phyloP scores from a whole-genome alignment of 1,139 yeast genomes.

The Wickerhamiella pararugosa region DNA sequence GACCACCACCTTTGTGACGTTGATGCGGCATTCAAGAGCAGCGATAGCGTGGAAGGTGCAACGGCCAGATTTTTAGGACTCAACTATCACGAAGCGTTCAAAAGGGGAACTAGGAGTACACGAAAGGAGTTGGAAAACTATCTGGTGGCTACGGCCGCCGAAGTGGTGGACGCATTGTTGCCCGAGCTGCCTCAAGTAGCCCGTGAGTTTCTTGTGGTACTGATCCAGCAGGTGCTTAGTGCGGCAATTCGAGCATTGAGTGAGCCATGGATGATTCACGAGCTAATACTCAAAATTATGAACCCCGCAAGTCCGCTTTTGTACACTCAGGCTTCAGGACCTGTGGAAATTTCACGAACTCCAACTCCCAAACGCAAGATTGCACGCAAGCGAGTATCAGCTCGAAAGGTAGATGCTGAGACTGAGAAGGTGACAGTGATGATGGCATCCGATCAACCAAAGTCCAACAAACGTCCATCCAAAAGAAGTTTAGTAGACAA shows the following conservation, averaged over 20 bases:
- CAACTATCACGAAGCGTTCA: conserved; percentile 38
- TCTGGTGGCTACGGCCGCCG: conserved; percentile 24
- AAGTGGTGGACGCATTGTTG: conserved; percentile 24
- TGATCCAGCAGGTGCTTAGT: conserved; percentile 30
- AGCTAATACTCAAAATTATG: conserved; percentile 23
- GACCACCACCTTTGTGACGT: conserved; percentile 7
- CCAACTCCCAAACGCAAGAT: too few species aligned
- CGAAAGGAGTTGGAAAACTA: conserved; percentile 21
- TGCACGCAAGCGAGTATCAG: too few species aligned
- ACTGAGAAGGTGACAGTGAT: too few species aligned
- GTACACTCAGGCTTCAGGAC: neutral
- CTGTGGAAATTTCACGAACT: too few species aligned
- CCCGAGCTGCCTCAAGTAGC: conserved; percentile 30
- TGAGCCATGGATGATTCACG: conserved; percentile 34
- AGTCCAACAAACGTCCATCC: too few species aligned
- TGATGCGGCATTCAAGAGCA: neutral
- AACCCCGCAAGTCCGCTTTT: neutral
- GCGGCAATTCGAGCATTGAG: conserved; percentile 30
- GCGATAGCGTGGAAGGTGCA: neutral
- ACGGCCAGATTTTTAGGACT: conserved; percentile 22
- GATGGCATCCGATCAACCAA: too few species aligned
- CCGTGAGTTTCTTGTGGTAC: conserved; percentile 25
- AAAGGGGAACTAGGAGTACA: conserved; percentile 5
- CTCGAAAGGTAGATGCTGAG: too few species aligned
- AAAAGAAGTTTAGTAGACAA: too few species aligned